Base-by-base conservation (phyloP, 495 filamentous ascomycete genomes). In the Talaromyces borbonicus region DNA sequence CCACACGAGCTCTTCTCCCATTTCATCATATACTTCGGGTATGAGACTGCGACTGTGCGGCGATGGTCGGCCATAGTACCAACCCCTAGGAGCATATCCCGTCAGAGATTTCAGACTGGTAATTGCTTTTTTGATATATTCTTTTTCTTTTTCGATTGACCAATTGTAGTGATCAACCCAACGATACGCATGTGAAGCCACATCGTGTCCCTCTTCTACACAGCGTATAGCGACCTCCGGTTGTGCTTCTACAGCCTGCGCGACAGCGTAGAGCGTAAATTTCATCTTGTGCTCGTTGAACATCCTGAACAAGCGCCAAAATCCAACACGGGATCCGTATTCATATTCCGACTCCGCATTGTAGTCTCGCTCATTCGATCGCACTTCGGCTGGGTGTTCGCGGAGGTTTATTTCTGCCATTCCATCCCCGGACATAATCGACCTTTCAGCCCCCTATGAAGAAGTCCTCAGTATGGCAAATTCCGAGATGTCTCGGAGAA, bases 281-380 rank as follows among this genome's bases (percentile, higher is more conserved):
- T 42, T 48, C 45, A 35, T 42, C 3, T 26, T 26, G 31, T 48
- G 48, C 22, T 52, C 49, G 19, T 52, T 52, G 37, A 52, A 52
- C n/a, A 52, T 43, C 4, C 49, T 43, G 8, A 52, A 23, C 2
- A 52, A 23, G 5, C 49, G 49, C 49, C 49, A 52, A 3, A 38
- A 48, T 1, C 36, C 49, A 1, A 29, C 15, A n/a, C 27, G 27
- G 27, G 7, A 7, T 30, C 27, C 27, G 12, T 30, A 30, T 12
- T 30, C 27, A 30, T 7, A 30, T 6, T 30, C 27, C 27, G 6
- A 12, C 27, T 30, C 27, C 6, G 27, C 27, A 30, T 30, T 30
- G 7, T 7, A 12, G 12, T 30, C 6, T 12, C 27, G 27, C 6
- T 6, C 27, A 30, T 30, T 30, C 27, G 22, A n/a, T 8, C 27